Base-by-base conservation (phyloP, 208 protist species). In the Vickermania spadyakhi region DNA sequence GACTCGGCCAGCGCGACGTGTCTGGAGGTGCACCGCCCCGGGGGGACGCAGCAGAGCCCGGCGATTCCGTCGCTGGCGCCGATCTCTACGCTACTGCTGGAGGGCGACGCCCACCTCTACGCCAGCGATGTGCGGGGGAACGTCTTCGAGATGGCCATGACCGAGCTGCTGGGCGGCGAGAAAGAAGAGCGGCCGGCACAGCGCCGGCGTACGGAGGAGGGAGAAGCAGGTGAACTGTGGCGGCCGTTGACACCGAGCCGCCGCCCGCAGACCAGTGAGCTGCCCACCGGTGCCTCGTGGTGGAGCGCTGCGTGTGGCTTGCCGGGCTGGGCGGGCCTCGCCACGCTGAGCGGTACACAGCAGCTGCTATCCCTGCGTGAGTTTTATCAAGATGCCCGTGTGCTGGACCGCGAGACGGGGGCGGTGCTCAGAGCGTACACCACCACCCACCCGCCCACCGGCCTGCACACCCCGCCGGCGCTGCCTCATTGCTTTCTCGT, bases 401-500 rank as follows among this genome's bases (percentile, higher is more conserved):
- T 92, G 23, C 25, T 92, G 4, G 85, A 23, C 23, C 41, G 29
- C 29, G 42, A 53, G 14, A 28, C 54, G 23, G 72, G 58, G 22
- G 41, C 28, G 25, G 73, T 92, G 28, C 66, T 89, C 57, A 73
- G 73, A 11, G 56, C 70, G 23, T 89, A 83, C 70, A 70, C 72
- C 50, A 92, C 85, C 5, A 84, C 74, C 3, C 85, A 92, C 68
- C 29, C 73, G 7, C 71, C 85, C 4, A 89, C 85, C 4, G 81
- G 75, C 13, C 50, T 87, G n/a, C 52, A 72, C 51, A 49, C 52
- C 22, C 75, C 78, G 18, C 31, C 68, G 5, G 60, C 42, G 3
- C 45, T 65, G 50, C 56, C 64, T 14, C 54, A 75, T 51, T 62
- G 59, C 29, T 73, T 82, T 51, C 72, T 89, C 14, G 70, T 89